These are phyloP conservation scores for Saxispiralis lemnorum DNA, from an alignment of 495 filamentous ascomycete genomes.

Conservation along the genomic window DNA sequence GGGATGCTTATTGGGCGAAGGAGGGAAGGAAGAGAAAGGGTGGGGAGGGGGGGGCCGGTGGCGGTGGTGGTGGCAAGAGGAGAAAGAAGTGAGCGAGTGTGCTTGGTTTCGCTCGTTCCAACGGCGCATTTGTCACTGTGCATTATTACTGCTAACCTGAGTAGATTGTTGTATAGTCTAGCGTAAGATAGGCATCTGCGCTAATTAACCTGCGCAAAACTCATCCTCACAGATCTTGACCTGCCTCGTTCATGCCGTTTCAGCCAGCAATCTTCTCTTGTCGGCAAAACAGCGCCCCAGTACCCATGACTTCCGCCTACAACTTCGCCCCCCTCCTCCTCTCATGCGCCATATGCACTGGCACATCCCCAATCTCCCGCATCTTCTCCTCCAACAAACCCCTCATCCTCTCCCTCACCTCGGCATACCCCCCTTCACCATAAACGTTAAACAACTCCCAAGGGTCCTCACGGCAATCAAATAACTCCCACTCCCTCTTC, in stretches of 20 bases:
- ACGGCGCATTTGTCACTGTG: too few species aligned
- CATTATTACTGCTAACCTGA: too few species aligned
- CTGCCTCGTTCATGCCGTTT: too few species aligned
- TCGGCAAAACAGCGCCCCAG: too few species aligned
- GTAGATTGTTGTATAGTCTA: too few species aligned
- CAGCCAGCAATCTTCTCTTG: too few species aligned
- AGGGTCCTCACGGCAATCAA: conserved; percentile 29
- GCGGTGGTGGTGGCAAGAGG: conserved; percentile 48
- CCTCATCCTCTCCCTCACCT: conserved; percentile 24
- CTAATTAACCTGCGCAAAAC: too few species aligned
- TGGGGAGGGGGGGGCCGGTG: conserved; percentile 40
- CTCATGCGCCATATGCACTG: conserved; percentile 16
- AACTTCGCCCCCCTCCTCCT: too few species aligned
- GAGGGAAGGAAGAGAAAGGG: conserved; percentile 88
- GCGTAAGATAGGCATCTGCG: too few species aligned
- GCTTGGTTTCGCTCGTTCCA: too few species aligned
- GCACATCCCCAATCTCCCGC: conserved; percentile 28
- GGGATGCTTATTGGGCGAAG: conserved; percentile 76
- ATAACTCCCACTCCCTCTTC: conserved; percentile 30
- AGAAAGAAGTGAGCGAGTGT: conserved; percentile 22
- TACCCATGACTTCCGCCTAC: too few species aligned
- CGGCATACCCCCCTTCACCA: conserved; percentile 20
- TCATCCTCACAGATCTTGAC: too few species aligned
- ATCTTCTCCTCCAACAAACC: conserved; percentile 26
- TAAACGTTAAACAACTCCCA: conserved; percentile 31